phyloP scores from a whole-genome alignment of 2,329 filamentous ascomycete species.

The Magnaporthiopsis poae region DNA sequence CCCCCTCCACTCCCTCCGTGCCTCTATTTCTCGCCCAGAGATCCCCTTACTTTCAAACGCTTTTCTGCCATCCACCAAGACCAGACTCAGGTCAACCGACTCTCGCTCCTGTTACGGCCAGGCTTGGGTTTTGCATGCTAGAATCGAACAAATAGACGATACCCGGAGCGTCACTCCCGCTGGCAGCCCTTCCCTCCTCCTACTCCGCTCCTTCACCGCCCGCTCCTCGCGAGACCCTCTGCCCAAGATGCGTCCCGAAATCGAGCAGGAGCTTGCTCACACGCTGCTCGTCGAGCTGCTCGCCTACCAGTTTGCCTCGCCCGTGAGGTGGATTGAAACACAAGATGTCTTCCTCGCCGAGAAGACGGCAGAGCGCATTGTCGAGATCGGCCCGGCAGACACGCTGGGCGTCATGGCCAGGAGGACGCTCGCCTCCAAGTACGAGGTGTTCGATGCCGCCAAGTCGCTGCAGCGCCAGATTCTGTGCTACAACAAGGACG shows the following conservation, averaged over 20 bases:
- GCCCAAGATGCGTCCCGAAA: slow-evolving; percentile 79
- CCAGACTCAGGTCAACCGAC: background rate
- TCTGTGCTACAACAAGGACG: slow-evolving; percentile 98
- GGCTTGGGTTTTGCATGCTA: slow-evolving; percentile 4
- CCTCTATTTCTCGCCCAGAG: background rate
- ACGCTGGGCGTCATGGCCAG: slow-evolving; percentile 96
- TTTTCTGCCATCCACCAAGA: background rate
- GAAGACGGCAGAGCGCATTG: slow-evolving; percentile 90
- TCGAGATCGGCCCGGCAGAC: slow-evolving; percentile 93
- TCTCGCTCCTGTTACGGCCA: background rate
- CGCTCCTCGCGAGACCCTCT: background rate
- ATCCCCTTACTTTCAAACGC: background rate
- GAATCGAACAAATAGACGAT: slow-evolving; percentile 9
- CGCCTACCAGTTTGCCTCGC: slow-evolving; percentile 97
- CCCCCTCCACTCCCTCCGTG: background rate
- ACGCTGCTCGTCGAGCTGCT: slow-evolving; percentile 96
- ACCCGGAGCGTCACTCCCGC: slow-evolving; percentile 9
- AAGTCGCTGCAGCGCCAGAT: slow-evolving; percentile 95
- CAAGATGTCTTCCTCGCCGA: slow-evolving; percentile 98
- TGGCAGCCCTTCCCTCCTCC: slow-evolving; percentile 2
- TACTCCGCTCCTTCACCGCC: background rate
- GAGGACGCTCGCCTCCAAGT: slow-evolving; percentile 89
- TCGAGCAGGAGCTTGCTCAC: slow-evolving; percentile 98
- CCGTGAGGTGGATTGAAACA: slow-evolving; percentile 98
- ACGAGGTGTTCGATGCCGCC: slow-evolving; percentile 95